phyloP scores from a whole-genome alignment of 371 early-diverging fungal genomes.

The Mucor velutinosus region DNA sequence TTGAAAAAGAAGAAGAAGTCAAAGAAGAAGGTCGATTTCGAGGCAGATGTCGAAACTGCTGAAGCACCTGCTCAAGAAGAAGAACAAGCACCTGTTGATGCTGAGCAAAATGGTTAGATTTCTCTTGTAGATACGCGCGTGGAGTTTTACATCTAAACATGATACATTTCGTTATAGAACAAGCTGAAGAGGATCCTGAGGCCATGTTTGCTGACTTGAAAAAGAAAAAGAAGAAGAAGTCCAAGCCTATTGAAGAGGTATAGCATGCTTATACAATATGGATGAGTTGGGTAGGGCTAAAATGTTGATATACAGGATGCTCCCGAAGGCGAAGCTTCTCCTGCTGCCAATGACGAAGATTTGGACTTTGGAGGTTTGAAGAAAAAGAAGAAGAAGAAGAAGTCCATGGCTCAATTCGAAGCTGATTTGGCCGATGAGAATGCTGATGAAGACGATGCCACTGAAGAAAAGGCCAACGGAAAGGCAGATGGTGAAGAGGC shows the following conservation, averaged over 20 bases:
- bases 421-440: conserved; percentile 87
- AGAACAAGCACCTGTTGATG: conserved; percentile 19
- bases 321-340: conserved; percentile 51
- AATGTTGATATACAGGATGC: conserved; percentile 28
- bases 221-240: conserved; percentile 92
- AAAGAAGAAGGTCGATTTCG: conserved; percentile 58
- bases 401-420: conserved; percentile 84
- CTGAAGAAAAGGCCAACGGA: conserved; percentile 29
- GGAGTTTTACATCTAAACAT: background rate
- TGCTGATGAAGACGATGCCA: conserved; percentile 57
- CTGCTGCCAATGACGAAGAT: conserved; percentile 58
- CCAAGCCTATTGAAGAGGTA: conserved; percentile 58
- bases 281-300: background rate
- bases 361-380: conserved; percentile 82
- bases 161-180: conserved; percentile 14
- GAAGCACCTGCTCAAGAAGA: conserved; percentile 22
- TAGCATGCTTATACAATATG: background rate
- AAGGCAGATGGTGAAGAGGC: conserved; percentile 66
- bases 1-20: conserved; percentile 62
- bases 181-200: conserved; percentile 64
- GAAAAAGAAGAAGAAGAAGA: conserved; percentile 95
- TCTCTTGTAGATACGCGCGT: background rate
- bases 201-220: conserved; percentile 85
- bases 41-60: conserved; percentile 32
- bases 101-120: conserved; percentile 24